A percentile compares a stretch with the other conserved stretches of the same genome.
Evolutionary conservation across 2,329 filamentous ascomycete species (phyloP).

Genomic region (Alternaria angustiovoidea): DNA sequence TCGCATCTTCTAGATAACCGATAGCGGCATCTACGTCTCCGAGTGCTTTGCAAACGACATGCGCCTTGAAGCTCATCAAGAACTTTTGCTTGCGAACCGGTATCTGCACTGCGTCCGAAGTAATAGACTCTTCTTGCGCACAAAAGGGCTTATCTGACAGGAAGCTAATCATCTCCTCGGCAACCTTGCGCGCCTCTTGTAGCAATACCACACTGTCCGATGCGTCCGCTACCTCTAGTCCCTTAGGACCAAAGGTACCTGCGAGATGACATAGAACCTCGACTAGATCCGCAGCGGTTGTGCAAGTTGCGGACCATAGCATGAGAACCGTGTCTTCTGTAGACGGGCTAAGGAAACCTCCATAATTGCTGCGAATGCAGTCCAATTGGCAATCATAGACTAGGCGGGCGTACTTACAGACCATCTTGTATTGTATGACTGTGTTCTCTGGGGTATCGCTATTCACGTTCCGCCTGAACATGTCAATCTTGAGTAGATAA

Average conservation of each 20-base stretch:
- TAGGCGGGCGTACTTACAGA: not conserved
- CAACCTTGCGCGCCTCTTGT: slow-evolving; percentile 5
- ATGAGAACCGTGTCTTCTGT: not conserved
- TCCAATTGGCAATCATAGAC: not conserved
- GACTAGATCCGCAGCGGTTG: not conserved
- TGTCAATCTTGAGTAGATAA: not conserved
- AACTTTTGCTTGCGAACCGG: slow-evolving; percentile 9
- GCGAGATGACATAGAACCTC: not conserved
- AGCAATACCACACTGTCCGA: slow-evolving; percentile 1
- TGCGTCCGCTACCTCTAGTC: not conserved
- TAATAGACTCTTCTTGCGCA: not conserved
- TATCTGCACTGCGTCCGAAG: not conserved
- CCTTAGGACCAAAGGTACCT: not conserved
- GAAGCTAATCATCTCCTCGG: slow-evolving; percentile 10
- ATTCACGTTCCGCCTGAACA: not conserved
- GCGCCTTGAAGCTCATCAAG: slow-evolving; percentile 8
- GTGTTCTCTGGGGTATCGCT: not conserved
- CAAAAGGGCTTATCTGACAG: not conserved
- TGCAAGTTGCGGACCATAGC: not conserved
- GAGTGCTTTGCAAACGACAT: slow-evolving; percentile 14
- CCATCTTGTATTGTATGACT: not conserved
- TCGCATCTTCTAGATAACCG: slow-evolving; percentile 11
- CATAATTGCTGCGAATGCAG: not conserved
- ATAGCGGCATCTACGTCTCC: slow-evolving; percentile 15
- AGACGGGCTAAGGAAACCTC: not conserved